Conservation (phyloP, 2,329 filamentous ascomycete species). For the Stagonosporopsis cucurbitacearum region DNA sequence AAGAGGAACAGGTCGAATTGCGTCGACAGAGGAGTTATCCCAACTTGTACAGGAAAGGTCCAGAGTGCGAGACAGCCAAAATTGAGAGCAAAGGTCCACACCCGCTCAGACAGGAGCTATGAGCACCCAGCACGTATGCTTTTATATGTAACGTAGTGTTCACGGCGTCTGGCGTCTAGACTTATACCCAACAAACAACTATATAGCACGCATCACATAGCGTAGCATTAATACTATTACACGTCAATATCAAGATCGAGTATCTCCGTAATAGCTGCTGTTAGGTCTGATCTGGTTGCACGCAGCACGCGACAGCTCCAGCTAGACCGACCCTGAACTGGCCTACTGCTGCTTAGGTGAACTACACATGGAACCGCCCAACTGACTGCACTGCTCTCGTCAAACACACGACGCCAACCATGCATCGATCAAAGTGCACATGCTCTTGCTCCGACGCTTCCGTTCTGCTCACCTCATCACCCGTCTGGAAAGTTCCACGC, state of each 20-base stretch:
- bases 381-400: background rate
- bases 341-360: background rate
- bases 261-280: background rate
- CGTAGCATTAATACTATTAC: background rate
- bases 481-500: constrained; percentile 36
- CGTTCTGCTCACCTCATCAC: constrained; percentile 18
- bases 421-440: background rate
- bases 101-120: constrained; percentile 14
- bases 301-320: constrained; percentile 4
- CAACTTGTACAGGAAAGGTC: constrained; percentile 39
- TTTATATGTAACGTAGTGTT: background rate
- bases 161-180: constrained; percentile 1
- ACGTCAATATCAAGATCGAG: background rate
- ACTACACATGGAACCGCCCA: background rate
- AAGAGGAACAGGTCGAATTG: constrained; percentile 27
- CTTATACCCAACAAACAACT: constrained; percentile 7
- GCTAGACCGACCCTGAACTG: constrained; percentile 4
- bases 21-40: constrained; percentile 49
- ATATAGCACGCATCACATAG: background rate
- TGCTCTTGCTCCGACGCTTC: constrained; percentile 4
- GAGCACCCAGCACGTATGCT: background rate
- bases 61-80: constrained; percentile 17
- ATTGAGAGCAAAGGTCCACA: constrained; percentile 4
- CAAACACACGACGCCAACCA: constrained; percentile 1
- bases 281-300: background rate